Conservation (phyloP, 2,329 filamentous ascomycete genomes). For the Pseudogymnoascus sp. region DNA sequence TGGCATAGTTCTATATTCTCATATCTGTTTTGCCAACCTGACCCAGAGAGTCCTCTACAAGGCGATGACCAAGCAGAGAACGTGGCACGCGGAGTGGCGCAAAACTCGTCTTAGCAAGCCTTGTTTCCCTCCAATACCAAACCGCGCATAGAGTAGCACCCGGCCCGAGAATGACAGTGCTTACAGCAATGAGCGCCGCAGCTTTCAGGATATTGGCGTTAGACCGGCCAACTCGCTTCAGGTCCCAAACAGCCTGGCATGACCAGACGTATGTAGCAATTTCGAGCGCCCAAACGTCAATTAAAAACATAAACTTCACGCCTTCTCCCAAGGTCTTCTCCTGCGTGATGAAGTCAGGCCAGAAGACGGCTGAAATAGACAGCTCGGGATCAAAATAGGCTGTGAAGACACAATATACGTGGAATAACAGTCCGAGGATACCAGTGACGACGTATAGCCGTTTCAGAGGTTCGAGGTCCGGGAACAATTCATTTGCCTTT, state of each 20-base stretch:
- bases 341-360: neutral
- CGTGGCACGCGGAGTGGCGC: neutral
- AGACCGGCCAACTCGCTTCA: constrained; percentile 1
- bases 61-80: too few species aligned
- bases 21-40: too few species aligned
- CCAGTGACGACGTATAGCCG: neutral
- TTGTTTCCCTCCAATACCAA: constrained; percentile 10
- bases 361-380: neutral
- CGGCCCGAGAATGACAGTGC: constrained; percentile 7
- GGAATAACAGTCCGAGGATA: neutral
- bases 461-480: neutral
- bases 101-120: neutral
- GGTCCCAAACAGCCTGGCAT: constrained; percentile 1
- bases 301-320: neutral
- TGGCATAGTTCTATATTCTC: too few species aligned
- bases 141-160: constrained; percentile 5
- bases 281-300: neutral
- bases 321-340: neutral
- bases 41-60: too few species aligned
- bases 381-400: neutral
- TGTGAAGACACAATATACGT: neutral
- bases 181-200: neutral
- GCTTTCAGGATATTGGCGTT: neutral
- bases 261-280: neutral
- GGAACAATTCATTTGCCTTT: neutral